A percentile compares a stretch with the other conserved stretches of the same genome.
phyloP scores from a whole-genome alignment of 2,329 filamentous ascomycete genomes.

The Lasiodiplodia gonubiensis region DNA sequence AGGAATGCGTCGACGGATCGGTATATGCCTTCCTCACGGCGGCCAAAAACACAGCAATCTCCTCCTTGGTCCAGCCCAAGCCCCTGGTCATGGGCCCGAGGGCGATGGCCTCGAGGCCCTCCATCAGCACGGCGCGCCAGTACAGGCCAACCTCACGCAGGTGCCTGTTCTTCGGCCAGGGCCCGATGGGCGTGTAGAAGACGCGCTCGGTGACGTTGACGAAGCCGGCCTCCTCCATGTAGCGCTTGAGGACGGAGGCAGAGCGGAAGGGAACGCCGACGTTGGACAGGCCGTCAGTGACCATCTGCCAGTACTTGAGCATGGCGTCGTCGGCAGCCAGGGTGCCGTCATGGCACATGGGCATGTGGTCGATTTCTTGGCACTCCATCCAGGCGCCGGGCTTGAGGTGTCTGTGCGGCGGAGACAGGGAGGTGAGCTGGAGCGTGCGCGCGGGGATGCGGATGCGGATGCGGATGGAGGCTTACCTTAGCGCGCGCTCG shows the following conservation, averaged over 20 bases:
- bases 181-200: slow-evolving; percentile 61
- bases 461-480: neutral
- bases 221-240: slow-evolving; percentile 60
- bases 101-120: slow-evolving; percentile 34
- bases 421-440: neutral
- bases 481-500: slow-evolving; percentile 49
- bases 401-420: slow-evolving; percentile 53
- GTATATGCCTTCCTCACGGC: slow-evolving; percentile 29
- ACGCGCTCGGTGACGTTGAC: slow-evolving; percentile 57
- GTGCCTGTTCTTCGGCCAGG: slow-evolving; percentile 55
- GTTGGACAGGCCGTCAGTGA: slow-evolving; percentile 52
- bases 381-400: slow-evolving; percentile 63
- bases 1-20: slow-evolving; percentile 51
- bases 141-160: slow-evolving; percentile 34
- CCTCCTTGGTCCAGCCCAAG: slow-evolving; percentile 31
- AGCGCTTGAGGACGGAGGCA: slow-evolving; percentile 42
- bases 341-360: slow-evolving; percentile 51
- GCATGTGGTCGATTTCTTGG: slow-evolving; percentile 60
- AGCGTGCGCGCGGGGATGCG: neutral
- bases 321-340: slow-evolving; percentile 52
- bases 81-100: slow-evolving; percentile 33
- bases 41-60: slow-evolving; percentile 30
- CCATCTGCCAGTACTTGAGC: slow-evolving; percentile 55
- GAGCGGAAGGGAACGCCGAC: slow-evolving; percentile 51
- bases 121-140: slow-evolving; percentile 33